Base-by-base conservation (phyloP, 495 filamentous ascomycete species). In the Penicillium malachiteum region DNA sequence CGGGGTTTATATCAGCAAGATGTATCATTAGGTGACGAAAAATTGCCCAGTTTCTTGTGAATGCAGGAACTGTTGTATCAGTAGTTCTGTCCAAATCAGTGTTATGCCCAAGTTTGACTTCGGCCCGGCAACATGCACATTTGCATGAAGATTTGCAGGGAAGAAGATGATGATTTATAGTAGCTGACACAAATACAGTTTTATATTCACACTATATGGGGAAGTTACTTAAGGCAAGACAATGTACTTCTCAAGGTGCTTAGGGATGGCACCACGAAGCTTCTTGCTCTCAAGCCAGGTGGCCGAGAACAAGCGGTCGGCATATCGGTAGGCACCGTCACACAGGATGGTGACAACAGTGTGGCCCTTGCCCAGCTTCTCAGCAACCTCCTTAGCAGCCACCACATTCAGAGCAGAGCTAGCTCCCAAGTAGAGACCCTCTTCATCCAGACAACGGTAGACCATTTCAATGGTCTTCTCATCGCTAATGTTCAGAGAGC, bases 391-490 rank as follows among this genome's bases (percentile, higher is more conserved):
- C 77, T 94, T 90, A 12, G 94, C 94, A 7, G 94, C 94, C 7
- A 90, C 94, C 5, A 98, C 94, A 68, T 98, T 98, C 61, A 98
- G 77, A 59, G 90, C 87, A 12, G 86, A 91, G 71, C 90, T 95
- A 18, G 93, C 94, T 34, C 94, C 94, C n/a, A 98, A 77, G 65
- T 98, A 98, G 48, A 98, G 72, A 0, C 94, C 94, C 64, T 98
- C 94, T 73, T 97, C 94, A 64, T 98, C 94, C 59, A 98, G 77
- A 63, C 95, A 96, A 57, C 94, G 81, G 73, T 97, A 98, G 55
- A 98, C 92, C 94, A 97, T 97, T 73, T 89, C 91, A 66, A 98
- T 92, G 58, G 83, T 91, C 82, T 94, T 94, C 77, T 92, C 92
- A 66, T 98, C 94, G 55, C 81, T 81, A 62, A 98, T 90, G 64